Evolutionary conservation across 306 rosid species (phyloP), one percentile per base, ranked within the genome.

Genomic region (Dryas octopetala): DNA sequence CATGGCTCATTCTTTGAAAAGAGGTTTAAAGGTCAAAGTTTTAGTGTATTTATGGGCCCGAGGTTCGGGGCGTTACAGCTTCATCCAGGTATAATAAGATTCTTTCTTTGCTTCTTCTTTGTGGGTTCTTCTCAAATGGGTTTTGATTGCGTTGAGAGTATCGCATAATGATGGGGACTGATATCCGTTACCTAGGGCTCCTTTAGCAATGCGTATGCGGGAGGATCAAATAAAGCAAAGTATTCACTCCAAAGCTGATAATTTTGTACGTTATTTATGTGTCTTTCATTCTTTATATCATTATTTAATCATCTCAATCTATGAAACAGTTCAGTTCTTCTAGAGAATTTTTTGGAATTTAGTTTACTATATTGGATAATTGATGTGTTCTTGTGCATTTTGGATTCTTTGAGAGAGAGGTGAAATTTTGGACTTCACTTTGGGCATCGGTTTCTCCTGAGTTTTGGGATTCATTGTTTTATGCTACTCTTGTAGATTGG

Each of bases 141-240:
- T 16, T 68, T 46, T 47, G 26, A 32, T 32, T 4, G 12, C 23
- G 13, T 32, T 7, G 47, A 1, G 38, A 95, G 89, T 95, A 87
- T 77, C 97, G 97, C 61, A 77, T 95, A 69, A 95, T 95, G 99
- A 95, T 95, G 97, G 99, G 99, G 66, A 95, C 99, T 68, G 99
- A 95, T 88, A 41, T 71, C 71, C 96, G 99, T 61, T 95, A 66
- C 82, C 12, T 7, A 86, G 99, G 87, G 99, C 92, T 76, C 99
- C 99, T 78, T 86, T 90, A 77, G 97, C 99, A 48, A 95, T 95
- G 99, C 86, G 93, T 68, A 87, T 95, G 99, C 78, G 71, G 62
- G 99, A 92, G 76, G 99, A 95, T 74, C 97, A 86, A 78, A 95
- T 95, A 79, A 95, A 92, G 92, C 96, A 95, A 95, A 95, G 99